Percentiles rank a stretch among this genome's conserved stretches.
phyloP scores from a whole-genome alignment of 129 eudicot species.

The Pulicaria dysenterica region DNA sequence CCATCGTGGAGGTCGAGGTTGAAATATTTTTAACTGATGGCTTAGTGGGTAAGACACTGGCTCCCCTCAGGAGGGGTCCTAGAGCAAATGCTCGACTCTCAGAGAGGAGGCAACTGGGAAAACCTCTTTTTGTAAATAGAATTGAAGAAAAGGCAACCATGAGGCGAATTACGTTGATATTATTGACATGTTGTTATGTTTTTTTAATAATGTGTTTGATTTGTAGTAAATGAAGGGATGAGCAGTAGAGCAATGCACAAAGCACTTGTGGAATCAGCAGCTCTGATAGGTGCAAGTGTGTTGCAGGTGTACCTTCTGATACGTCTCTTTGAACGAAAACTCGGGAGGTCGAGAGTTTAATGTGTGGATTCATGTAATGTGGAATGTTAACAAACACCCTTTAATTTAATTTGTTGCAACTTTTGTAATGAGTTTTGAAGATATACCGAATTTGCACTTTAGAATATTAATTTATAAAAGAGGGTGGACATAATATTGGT shows the following conservation, averaged over 20 bases:
- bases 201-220: background rate
- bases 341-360: constrained; percentile 68
- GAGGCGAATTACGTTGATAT: background rate
- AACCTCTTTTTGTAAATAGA: too few species aligned
- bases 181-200: background rate
- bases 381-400: background rate
- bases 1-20: too few species aligned
- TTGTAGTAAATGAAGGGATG: constrained; percentile 86
- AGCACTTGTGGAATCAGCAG: constrained; percentile 71
- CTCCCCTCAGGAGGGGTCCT: too few species aligned
- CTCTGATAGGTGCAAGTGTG: constrained; percentile 67
- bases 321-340: constrained; percentile 78
- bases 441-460: constrained; percentile 27
- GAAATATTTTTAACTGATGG: too few species aligned
- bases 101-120: too few species aligned
- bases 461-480: background rate
- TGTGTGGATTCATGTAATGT: constrained; percentile 8
- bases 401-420: constrained; percentile 11
- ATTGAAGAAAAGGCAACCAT: background rate
- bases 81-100: too few species aligned
- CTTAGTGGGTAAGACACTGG: too few species aligned
- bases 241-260: constrained; percentile 82
- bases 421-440: constrained; percentile 16
- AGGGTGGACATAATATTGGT: background rate
- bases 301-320: constrained; percentile 80